phyloP scores from a whole-genome alignment of 106 monocot species.

The Dioscorea dumetorum region DNA sequence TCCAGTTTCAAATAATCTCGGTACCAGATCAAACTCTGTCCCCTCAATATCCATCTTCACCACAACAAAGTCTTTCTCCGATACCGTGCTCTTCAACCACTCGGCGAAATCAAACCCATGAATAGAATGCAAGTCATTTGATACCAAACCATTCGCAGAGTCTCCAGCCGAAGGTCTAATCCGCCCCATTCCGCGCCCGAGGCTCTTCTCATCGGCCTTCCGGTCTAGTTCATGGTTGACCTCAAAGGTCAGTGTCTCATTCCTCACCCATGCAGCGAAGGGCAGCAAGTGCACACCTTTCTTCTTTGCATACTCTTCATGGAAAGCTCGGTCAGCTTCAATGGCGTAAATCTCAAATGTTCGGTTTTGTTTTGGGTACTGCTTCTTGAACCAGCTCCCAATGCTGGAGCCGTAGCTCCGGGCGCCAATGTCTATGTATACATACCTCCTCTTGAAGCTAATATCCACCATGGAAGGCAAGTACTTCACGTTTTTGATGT shows the following conservation, averaged over 20 bases:
- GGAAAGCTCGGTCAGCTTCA: conserved; percentile 64
- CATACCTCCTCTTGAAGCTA: conserved; percentile 54
- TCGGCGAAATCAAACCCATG: conserved; percentile 67
- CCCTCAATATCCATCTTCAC: conserved; percentile 97
- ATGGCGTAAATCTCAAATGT: conserved; percentile 76
- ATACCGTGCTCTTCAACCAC: conserved; percentile 63
- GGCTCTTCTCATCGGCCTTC: conserved; percentile 24
- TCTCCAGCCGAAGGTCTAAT: conserved; percentile 20
- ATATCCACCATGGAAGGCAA: conserved; percentile 60
- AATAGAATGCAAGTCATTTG: conserved; percentile 25
- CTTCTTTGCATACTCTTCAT: conserved; percentile 49
- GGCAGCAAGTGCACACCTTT: conserved; percentile 59
- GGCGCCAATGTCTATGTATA: conserved; percentile 70
- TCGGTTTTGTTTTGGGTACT: conserved; percentile 79
- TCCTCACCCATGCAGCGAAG: conserved; percentile 74
- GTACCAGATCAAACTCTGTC: conserved; percentile 76
- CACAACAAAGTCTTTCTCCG: conserved; percentile 69
- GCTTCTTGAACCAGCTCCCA: conserved; percentile 89
- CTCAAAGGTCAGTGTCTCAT: conserved; percentile 73
- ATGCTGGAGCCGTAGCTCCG: conserved; percentile 87
- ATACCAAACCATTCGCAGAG: neutral
- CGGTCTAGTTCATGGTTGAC: conserved; percentile 38
- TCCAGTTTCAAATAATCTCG: conserved; percentile 65
- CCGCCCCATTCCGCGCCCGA: conserved; percentile 64
- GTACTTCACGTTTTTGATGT: conserved; percentile 71